Percentiles rank a stretch among this genome's conserved stretches.
Conservation (phyloP, 2,329 filamentous ascomycete genomes). For the Colletotrichum graminicola region DNA sequence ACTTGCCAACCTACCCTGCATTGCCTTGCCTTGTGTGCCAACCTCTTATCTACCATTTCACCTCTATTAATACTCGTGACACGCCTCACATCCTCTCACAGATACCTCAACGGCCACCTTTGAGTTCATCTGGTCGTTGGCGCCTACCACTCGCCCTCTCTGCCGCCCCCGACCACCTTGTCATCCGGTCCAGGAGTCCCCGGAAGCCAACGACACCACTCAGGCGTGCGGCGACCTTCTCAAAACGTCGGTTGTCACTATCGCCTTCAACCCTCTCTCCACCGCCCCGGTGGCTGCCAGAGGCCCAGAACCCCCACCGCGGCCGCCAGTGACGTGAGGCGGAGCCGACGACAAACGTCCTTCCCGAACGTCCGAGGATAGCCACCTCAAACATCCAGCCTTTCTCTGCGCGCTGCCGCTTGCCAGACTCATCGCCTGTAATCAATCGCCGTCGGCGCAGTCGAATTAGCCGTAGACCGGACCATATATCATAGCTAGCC, state of each 20-base stretch:
- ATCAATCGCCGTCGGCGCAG: background rate
- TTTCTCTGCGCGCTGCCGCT: background rate
- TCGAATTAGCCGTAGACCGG: conserved; percentile 2
- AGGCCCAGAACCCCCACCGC: conserved; percentile 22
- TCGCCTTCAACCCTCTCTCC: conserved; percentile 9
- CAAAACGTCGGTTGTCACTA: conserved; percentile 14
- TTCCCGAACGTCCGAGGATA: conserved; percentile 30
- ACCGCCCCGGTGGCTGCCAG: background rate
- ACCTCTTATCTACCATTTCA: conserved; percentile 9
- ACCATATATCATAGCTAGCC: conserved; percentile 19
- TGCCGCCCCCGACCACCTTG: conserved; percentile 22
- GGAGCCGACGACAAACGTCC: conserved; percentile 23
- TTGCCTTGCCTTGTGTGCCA: conserved; percentile 7
- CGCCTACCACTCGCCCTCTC: conserved; percentile 11
- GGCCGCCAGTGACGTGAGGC: conserved; percentile 37
- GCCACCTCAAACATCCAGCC: conserved; percentile 10
- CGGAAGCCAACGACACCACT: conserved; percentile 13
- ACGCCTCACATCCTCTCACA: conserved; percentile 26
- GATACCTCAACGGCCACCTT: conserved; percentile 1
- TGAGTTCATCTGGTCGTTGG: conserved; percentile 35
- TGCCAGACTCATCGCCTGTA: background rate
- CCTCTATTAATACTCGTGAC: conserved; percentile 29
- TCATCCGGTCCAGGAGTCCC: conserved; percentile 20
- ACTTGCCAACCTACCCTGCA: conserved; percentile 5
- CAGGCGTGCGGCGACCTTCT: conserved; percentile 21